Conservation (phyloP, 768 basidiomycete genomes). For the Lactarius evosmus region DNA sequence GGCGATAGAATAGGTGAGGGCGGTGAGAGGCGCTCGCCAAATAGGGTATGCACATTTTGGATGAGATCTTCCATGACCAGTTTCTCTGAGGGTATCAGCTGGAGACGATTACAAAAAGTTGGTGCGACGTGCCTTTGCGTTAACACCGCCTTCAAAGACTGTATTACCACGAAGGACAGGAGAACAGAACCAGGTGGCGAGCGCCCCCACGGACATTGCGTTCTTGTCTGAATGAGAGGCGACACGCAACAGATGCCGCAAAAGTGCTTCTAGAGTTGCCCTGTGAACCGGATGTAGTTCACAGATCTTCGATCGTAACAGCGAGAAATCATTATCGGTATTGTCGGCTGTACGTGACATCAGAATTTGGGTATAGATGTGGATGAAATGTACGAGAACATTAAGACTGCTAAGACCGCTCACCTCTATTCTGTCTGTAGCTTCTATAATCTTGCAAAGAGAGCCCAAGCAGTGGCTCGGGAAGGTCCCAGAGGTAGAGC, state of each 20-base stretch:
- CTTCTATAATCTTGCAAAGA: neutral
- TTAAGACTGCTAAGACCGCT: neutral
- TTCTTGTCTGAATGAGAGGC: too few species aligned
- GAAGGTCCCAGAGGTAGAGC: neutral
- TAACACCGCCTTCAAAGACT: too few species aligned
- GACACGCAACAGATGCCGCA: too few species aligned
- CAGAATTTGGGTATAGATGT: neutral
- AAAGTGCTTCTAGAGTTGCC: too few species aligned
- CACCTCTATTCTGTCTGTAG: neutral
- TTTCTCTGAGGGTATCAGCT: neutral
- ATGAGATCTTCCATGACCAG: neutral
- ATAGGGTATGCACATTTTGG: neutral
- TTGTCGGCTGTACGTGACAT: neutral
- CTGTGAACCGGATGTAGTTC: too few species aligned
- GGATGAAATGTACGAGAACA: neutral
- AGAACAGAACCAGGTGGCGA: too few species aligned
- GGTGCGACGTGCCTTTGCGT: too few species aligned
- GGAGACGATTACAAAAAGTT: neutral
- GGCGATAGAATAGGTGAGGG: neutral
- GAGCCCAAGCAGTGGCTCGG: neutral
- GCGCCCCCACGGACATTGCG: too few species aligned
- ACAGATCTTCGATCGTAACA: too few species aligned
- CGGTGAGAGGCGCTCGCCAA: neutral
- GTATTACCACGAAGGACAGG: too few species aligned
- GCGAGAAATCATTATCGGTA: too few species aligned